A percentile compares a stretch with the other conserved stretches of the same genome.
These are phyloP conservation scores for Pseudovirgaria hyperparasitica DNA, from an alignment of 2,329 filamentous ascomycete genomes.

Conservation along the genomic window DNA sequence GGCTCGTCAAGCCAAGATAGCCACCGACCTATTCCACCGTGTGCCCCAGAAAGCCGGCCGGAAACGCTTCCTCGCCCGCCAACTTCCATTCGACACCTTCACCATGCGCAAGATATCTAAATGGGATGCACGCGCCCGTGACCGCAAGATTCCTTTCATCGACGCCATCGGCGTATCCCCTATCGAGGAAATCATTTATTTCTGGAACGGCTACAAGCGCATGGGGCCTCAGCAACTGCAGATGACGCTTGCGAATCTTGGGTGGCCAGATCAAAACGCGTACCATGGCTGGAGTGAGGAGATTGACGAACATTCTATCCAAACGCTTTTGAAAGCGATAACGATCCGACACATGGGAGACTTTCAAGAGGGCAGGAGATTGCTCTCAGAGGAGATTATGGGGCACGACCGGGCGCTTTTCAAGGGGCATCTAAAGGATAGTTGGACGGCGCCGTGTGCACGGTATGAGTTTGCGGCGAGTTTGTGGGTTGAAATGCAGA, in stretches of 20 bases:
- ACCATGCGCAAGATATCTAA: constrained; percentile 73
- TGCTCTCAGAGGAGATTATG: constrained; percentile 52
- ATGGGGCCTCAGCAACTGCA: constrained; percentile 58
- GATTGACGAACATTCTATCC: constrained; percentile 50
- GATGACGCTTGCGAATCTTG: constrained; percentile 47
- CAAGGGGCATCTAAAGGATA: constrained; percentile 51
- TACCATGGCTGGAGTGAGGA: no score
- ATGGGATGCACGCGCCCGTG: constrained; percentile 68
- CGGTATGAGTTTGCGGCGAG: constrained; percentile 80
- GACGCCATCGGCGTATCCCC: constrained; percentile 76
- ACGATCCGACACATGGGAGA: constrained; percentile 51
- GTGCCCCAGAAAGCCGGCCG: constrained; percentile 65
- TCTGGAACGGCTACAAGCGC: constrained; percentile 82
- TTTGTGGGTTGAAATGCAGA: constrained; percentile 55
- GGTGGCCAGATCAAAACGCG: constrained; percentile 63
- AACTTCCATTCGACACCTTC: constrained; percentile 82
- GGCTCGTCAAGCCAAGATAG: constrained; percentile 29
- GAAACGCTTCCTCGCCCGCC: constrained; percentile 79
- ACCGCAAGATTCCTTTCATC: constrained; percentile 49
- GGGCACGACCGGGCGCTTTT: constrained; percentile 40
- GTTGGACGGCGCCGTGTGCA: constrained; percentile 60
- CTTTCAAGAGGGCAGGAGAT: constrained; percentile 49
- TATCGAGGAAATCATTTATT: constrained; percentile 79
- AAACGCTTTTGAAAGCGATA: constrained; percentile 53
- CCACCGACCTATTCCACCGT: constrained; percentile 57